Percentiles rank a stretch among this genome's conserved stretches.
phyloP scores from a whole-genome alignment of 2,329 filamentous ascomycete genomes.

The Fusarium guadeloupense region DNA sequence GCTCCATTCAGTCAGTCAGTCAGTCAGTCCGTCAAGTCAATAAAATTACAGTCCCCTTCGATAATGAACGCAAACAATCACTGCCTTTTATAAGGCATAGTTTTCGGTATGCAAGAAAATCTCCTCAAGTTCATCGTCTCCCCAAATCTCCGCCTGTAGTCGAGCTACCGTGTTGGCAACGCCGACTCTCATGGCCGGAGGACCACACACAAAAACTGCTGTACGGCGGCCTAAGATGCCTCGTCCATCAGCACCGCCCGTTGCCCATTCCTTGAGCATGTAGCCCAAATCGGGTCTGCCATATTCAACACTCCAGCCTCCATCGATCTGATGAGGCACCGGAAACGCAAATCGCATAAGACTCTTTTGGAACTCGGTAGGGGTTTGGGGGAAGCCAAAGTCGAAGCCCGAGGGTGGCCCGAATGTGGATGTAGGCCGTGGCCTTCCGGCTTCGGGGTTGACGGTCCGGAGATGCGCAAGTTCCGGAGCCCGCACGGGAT shows the following conservation, averaged over 20 bases:
- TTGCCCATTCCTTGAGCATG: slow-evolving; percentile 84
- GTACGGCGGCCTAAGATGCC: slow-evolving; percentile 81
- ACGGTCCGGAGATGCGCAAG: slow-evolving; percentile 65
- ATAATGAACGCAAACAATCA: background rate
- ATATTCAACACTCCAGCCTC: slow-evolving; percentile 93
- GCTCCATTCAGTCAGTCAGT: slow-evolving; percentile 1
- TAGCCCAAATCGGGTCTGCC: slow-evolving; percentile 87
- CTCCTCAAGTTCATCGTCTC: slow-evolving; percentile 80
- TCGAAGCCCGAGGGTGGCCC: slow-evolving; percentile 73
- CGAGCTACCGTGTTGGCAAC: slow-evolving; percentile 86
- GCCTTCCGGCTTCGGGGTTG: slow-evolving; percentile 45
- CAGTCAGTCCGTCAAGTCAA: background rate
- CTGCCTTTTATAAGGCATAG: slow-evolving; percentile 73
- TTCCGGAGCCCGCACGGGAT: slow-evolving; percentile 58
- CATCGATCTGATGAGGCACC: slow-evolving; percentile 71
- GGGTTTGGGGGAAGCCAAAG: slow-evolving; percentile 84
- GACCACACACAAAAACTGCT: slow-evolving; percentile 93
- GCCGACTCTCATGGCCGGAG: slow-evolving; percentile 84
- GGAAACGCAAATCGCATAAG: slow-evolving; percentile 92
- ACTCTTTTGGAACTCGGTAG: slow-evolving; percentile 87
- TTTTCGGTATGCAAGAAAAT: slow-evolving; percentile 96
- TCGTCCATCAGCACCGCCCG: slow-evolving; percentile 70
- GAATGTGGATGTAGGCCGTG: slow-evolving; percentile 64
- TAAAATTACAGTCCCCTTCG: slow-evolving; percentile 36
- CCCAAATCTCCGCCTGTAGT: slow-evolving; percentile 85